A percentile compares a stretch with the other conserved stretches of the same genome.
Evolutionary conservation across 345 rosid genomes (phyloP).

Genomic region (Anacardium occidentale): DNA sequence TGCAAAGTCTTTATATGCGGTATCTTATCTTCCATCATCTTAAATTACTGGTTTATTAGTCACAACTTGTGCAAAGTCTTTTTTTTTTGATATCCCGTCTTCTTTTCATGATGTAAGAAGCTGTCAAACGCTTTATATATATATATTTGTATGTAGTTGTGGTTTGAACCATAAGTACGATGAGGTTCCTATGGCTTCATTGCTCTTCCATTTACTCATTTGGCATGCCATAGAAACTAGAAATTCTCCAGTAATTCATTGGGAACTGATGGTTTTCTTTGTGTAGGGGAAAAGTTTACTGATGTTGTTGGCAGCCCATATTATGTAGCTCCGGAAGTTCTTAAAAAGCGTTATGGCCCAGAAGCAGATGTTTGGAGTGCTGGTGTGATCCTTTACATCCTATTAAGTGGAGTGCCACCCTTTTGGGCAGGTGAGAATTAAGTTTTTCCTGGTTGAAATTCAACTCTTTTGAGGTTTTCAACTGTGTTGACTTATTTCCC

Average conservation of each 20-base stretch:
- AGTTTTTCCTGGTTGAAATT: not conserved
- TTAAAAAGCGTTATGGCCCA: not conserved
- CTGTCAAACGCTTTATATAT: not conserved
- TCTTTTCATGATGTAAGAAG: not conserved
- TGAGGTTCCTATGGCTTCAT: not conserved
- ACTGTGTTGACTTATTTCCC: conserved; percentile 6
- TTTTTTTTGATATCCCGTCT: not conserved
- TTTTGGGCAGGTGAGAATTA: conserved; percentile 79
- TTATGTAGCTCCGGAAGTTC: not conserved
- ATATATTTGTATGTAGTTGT: too few species aligned
- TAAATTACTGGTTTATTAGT: not conserved
- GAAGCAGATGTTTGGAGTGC: conserved; percentile 96
- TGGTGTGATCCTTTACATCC: conserved; percentile 37
- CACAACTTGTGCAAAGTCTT: not conserved
- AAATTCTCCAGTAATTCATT: not conserved
- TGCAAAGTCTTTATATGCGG: too few species aligned
- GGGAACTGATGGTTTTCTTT: not conserved
- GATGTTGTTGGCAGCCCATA: not conserved
- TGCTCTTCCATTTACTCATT: conserved; percentile 1
- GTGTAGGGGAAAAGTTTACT: conserved; percentile 1
- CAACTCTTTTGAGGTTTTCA: not conserved
- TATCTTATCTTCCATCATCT: too few species aligned
- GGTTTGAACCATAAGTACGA: too few species aligned
- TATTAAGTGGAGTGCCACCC: conserved; percentile 73
- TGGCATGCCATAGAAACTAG: not conserved